Percentiles rank a stretch among this genome's conserved stretches.
These are phyloP conservation scores for Xylaria castorea DNA, from an alignment of 495 filamentous ascomycete species.

Conservation along the genomic window DNA sequence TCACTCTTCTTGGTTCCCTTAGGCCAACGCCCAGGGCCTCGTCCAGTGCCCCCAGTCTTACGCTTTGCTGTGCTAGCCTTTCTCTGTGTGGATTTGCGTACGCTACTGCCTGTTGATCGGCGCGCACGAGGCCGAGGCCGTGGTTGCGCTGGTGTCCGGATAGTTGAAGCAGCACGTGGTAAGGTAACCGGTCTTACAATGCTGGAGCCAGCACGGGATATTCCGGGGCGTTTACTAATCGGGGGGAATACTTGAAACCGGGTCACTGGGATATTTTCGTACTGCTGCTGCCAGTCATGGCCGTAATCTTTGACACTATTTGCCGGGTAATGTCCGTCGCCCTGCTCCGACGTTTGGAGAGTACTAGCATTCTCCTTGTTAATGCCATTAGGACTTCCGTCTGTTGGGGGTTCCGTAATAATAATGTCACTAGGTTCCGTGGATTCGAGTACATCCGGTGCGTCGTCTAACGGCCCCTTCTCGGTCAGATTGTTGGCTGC, in stretches of 20 bases:
- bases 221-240: conserved; percentile 56
- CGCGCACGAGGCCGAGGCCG: conserved; percentile 39
- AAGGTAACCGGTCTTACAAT: conserved; percentile 41
- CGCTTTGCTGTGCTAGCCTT: conserved; percentile 45
- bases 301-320: conserved; percentile 35
- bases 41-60: conserved; percentile 60
- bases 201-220: conserved; percentile 39
- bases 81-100: conserved; percentile 38
- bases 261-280: conserved; percentile 70
- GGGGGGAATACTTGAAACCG: conserved; percentile 88
- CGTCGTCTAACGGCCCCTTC: conserved; percentile 28
- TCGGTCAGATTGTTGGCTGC: conserved; percentile 30
- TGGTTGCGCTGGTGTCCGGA: conserved; percentile 30
- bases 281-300: conserved; percentile 48
- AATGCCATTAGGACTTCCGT: conserved; percentile 35
- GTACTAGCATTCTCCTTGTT: conserved; percentile 39
- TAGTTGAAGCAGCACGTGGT: conserved; percentile 32
- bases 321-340: conserved; percentile 20
- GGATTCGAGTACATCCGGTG: conserved; percentile 48
- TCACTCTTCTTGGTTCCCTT: conserved; percentile 64
- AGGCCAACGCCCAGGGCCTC: conserved; percentile 59
- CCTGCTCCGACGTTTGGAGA: conserved; percentile 35
- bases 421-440: conserved; percentile 49
- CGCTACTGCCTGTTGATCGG: conserved; percentile 32
- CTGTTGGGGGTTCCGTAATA: conserved; percentile 39